Evolutionary conservation across 768 basidiomycete genomes (phyloP).

Genomic region (Lentinula edodes): DNA sequence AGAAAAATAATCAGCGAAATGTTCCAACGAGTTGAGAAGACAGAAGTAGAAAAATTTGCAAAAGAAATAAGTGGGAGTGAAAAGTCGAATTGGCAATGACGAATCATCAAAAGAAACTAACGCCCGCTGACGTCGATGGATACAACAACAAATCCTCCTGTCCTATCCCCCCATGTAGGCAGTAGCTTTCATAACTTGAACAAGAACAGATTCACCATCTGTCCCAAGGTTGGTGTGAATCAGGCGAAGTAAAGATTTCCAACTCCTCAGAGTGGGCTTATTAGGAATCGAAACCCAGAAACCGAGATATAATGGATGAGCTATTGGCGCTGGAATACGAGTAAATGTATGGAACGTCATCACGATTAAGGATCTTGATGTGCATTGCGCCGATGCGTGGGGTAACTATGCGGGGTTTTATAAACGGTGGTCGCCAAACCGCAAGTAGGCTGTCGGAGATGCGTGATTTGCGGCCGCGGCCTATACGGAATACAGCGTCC

Average conservation of each 20-base stretch:
- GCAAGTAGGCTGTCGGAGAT: neutral
- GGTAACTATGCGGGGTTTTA: neutral
- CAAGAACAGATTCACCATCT: too few species aligned
- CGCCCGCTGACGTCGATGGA: neutral
- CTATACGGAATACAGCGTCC: neutral
- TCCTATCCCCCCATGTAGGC: too few species aligned
- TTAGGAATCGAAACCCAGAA: too few species aligned
- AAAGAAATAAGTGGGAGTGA: too few species aligned
- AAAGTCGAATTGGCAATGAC: neutral
- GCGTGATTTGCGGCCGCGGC: neutral
- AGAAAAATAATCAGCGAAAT: neutral
- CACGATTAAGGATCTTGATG: neutral
- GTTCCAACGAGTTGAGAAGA: neutral
- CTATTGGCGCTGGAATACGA: neutral
- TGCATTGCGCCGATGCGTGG: neutral
- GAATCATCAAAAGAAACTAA: neutral
- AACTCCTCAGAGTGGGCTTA: too few species aligned
- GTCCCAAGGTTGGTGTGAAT: too few species aligned
- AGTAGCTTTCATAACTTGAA: too few species aligned
- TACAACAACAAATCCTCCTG: neutral
- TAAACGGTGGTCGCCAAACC: neutral
- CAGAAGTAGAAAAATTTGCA: neutral
- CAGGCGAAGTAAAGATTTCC: too few species aligned
- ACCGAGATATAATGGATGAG: too few species aligned
- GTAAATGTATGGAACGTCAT: neutral